Percentiles rank a stretch among this genome's conserved stretches.
Conservation (phyloP, 352 stramenopile species). For the Pythium graminicola region DNA sequence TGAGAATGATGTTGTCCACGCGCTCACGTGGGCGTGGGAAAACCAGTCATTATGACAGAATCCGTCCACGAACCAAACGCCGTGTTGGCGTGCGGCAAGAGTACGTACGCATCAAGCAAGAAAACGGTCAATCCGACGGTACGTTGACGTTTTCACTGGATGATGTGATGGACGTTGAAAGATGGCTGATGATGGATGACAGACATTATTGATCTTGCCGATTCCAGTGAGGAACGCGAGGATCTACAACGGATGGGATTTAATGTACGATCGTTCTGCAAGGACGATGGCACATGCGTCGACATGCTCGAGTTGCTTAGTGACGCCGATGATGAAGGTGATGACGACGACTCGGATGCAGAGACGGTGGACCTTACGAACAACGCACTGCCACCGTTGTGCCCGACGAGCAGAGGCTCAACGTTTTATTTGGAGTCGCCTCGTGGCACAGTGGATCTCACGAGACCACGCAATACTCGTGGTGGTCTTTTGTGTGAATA, state of each 20-base stretch:
- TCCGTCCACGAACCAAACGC: background rate
- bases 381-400: background rate
- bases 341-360: background rate
- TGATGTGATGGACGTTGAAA: background rate
- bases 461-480: background rate
- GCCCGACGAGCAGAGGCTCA: background rate
- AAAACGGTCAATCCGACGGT: background rate
- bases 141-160: background rate
- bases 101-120: conserved; percentile 4
- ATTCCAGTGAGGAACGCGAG: background rate
- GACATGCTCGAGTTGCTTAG: conserved; percentile 6
- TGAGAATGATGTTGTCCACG: background rate
- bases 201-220: conserved; percentile 7
- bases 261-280: background rate
- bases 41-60: background rate
- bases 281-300: background rate
- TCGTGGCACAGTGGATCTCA: background rate
- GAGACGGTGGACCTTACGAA: background rate
- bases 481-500: conserved; percentile 10
- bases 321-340: conserved; percentile 2
- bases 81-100: background rate
- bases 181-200: background rate
- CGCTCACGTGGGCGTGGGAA: background rate
- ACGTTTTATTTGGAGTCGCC: background rate
- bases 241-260: background rate